Base-by-base conservation (phyloP, 2,329 filamentous ascomycete genomes). In the Thelonectria discophora region DNA sequence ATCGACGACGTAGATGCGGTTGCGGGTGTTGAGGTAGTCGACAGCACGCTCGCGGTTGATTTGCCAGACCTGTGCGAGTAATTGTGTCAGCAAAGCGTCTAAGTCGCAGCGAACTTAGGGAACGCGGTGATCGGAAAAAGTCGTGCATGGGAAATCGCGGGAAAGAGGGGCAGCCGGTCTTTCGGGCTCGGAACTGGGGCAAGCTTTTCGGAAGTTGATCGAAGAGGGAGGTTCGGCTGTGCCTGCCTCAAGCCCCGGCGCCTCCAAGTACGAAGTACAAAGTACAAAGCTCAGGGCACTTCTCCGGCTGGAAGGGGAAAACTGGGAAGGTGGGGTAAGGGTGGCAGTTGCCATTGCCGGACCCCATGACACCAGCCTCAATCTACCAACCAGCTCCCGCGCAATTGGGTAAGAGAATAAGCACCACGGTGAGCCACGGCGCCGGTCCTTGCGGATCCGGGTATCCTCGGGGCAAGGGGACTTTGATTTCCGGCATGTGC, bases 1-100 rank as follows among this genome's bases (percentile, higher is more conserved):
- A 79, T 99, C 95, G 69, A 99, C 86, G 69, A 99, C 95, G 80
- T 99, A 99, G 84, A 99, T 98, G 76, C 95, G 93, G 79, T 96
- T 97, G 75, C 95, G 88, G 68, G 95, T 99, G 88, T 99, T 99
- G 73, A 99, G 89, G 84, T 99, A 99, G 84, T 99, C 95, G 79
- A 99, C 88, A 64, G 95, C 95, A 84, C 95, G 94, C 81, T 99
- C 95, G 73, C 95, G 90, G 89, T 99, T 99, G 84, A 99, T 99
- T 76, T 93, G 93, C 95, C 95, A 99, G 79, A 98, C 94, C 95
- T 99, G 72, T 53, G 55, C 37, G 37, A 60, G 57, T 62, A 73
- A 71, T 68, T 70, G 63, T 71, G 69, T 72, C 63, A 72, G 70
- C 24, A 54, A 43, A 55, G 55, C 15, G 20, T 20, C 5, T 30